These are phyloP conservation scores for Arctium minus DNA, from an alignment of 129 eudicot species.

Conservation along the genomic window DNA sequence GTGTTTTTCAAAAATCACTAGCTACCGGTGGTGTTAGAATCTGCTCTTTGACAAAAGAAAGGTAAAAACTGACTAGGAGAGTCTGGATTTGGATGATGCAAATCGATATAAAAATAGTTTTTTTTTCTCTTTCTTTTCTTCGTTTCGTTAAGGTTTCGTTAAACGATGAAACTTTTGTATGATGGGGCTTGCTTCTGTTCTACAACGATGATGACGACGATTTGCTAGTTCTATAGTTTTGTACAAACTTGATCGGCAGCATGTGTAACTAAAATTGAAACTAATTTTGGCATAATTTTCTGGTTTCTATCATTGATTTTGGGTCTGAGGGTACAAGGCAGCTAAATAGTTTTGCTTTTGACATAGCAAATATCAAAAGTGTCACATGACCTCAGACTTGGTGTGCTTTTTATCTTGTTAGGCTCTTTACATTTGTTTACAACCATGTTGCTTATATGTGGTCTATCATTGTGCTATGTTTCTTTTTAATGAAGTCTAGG, in stretches of 20 bases:
- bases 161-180: slow-evolving; percentile 18
- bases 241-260: slow-evolving; percentile 15
- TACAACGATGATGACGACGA: background rate
- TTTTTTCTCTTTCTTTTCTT: background rate
- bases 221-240: slow-evolving; percentile 15
- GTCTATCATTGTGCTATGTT: no score
- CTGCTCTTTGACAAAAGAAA: background rate
- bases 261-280: slow-evolving; percentile 26
- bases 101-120: background rate
- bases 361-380: background rate
- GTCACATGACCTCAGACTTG: no score
- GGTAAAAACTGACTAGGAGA: background rate
- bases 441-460: no score
- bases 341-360: background rate
- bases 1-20: slow-evolving; percentile 52
- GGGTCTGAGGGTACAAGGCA: background rate
- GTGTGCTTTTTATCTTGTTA: no score
- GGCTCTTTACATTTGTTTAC: no score
- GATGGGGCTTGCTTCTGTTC: background rate
- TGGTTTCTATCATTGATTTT: background rate
- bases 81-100: background rate
- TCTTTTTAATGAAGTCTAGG: no score
- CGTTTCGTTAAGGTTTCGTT: slow-evolving; percentile 8
- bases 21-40: background rate
- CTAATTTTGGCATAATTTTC: slow-evolving; percentile 7